A percentile compares a stretch with the other conserved stretches of the same genome.
Conservation (phyloP, 2,329 filamentous ascomycete species). For the Trichoderma sp. region DNA sequence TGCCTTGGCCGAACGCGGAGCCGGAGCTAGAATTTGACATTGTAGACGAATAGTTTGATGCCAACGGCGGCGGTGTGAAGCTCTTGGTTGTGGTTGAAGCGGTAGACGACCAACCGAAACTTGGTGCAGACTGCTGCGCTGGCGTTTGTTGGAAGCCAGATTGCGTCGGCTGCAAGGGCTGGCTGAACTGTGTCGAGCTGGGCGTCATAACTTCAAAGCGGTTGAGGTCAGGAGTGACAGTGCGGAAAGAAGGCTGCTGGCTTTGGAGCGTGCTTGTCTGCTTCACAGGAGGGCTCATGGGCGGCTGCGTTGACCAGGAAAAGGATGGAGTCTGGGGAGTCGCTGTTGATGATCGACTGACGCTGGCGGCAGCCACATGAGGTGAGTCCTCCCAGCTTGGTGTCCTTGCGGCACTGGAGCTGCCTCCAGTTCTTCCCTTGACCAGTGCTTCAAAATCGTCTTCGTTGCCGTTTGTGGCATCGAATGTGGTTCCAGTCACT, state of each 20-base stretch:
- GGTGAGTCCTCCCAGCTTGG: constrained; percentile 50
- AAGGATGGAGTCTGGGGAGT: constrained; percentile 51
- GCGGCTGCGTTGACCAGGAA: constrained; percentile 61
- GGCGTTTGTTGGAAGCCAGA: constrained; percentile 30
- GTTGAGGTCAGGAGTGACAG: constrained; percentile 57
- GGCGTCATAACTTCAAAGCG: constrained; percentile 56
- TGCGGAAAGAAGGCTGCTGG: constrained; percentile 48
- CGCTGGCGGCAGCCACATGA: constrained; percentile 26
- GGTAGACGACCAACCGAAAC: constrained; percentile 52
- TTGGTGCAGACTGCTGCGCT: constrained; percentile 32
- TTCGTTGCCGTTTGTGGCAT: constrained; percentile 52
- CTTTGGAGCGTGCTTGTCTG: constrained; percentile 35
- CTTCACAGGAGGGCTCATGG: constrained; percentile 35
- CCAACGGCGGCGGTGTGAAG: constrained; percentile 28
- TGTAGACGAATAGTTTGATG: constrained; percentile 29
- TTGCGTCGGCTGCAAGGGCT: constrained; percentile 51
- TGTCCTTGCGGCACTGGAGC: constrained; percentile 40
- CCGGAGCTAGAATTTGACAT: constrained; percentile 32
- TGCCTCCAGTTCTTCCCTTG: constrained; percentile 56
- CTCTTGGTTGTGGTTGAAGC: constrained; percentile 27
- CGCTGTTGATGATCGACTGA: constrained; percentile 33
- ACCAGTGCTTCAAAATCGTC: constrained; percentile 88
- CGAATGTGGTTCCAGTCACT: constrained; percentile 59
- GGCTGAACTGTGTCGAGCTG: constrained; percentile 60
- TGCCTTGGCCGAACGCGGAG: constrained; percentile 31